These are phyloP conservation scores for Fusarium temperatum DNA, from an alignment of 2,329 filamentous ascomycete genomes.

Conservation along the genomic window DNA sequence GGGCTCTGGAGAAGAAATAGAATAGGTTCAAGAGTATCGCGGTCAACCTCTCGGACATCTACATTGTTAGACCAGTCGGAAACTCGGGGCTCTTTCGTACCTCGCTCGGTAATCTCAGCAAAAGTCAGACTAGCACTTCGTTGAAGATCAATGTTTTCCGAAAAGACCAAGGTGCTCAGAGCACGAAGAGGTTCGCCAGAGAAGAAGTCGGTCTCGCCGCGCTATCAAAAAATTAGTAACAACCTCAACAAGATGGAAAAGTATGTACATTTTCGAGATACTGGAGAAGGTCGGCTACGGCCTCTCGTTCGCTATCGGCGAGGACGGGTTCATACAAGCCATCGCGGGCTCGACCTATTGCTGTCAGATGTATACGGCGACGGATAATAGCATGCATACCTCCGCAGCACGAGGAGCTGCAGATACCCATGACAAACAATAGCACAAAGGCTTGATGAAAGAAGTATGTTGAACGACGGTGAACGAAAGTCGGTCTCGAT, in stretches of 20 bases:
- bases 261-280: conserved; percentile 93
- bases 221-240: conserved; percentile 63
- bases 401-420: conserved; percentile 68
- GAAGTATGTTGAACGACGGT: conserved; percentile 15
- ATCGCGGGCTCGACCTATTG: conserved; percentile 77
- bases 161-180: conserved; percentile 95
- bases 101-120: conserved; percentile 98
- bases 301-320: conserved; percentile 95
- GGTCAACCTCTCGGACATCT: conserved; percentile 98
- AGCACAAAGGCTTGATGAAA: conserved; percentile 21
- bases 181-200: conserved; percentile 93
- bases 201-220: conserved; percentile 98
- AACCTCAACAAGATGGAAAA: background rate
- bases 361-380: conserved; percentile 26
- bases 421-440: conserved; percentile 65
- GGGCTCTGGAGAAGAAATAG: conserved; percentile 93
- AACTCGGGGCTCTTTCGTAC: conserved; percentile 58
- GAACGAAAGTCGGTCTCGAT: conserved; percentile 17
- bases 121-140: conserved; percentile 97
- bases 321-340: conserved; percentile 86
- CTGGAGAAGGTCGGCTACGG: conserved; percentile 92
- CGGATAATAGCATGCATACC: conserved; percentile 41
- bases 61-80: conserved; percentile 19
- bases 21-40: conserved; percentile 94
- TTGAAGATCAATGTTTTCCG: conserved; percentile 97